A percentile compares a stretch with the other conserved stretches of the same genome.
Conservation (phyloP, 129 eudicot species). For the Smallanthus sonchifolius region DNA sequence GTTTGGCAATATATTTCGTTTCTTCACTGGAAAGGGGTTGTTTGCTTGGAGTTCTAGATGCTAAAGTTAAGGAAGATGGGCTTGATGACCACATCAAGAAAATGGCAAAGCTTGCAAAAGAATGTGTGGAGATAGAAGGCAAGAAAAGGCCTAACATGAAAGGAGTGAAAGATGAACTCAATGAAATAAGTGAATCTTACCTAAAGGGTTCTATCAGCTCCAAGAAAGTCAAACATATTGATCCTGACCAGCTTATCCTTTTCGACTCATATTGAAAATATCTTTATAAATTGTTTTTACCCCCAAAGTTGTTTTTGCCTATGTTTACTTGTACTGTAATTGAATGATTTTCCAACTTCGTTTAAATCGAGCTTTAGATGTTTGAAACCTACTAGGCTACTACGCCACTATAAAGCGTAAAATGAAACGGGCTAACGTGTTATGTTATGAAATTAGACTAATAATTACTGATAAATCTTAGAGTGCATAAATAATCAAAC, state of each 20-base stretch:
- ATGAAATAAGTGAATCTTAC: conserved; percentile 5
- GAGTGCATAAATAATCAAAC: neutral
- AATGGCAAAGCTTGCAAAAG: conserved; percentile 17
- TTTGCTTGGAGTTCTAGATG: conserved; percentile 24
- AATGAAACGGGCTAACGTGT: too few relatives aligned
- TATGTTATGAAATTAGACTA: too few relatives aligned
- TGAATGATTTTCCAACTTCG: neutral
- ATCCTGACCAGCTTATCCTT: neutral
- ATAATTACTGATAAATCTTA: neutral
- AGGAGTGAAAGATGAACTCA: conserved; percentile 12
- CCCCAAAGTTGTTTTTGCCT: neutral
- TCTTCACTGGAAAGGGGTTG: conserved; percentile 14
- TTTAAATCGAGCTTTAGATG: neutral
- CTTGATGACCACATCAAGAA: conserved; percentile 10
- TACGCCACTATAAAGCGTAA: too few relatives aligned
- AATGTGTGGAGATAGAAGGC: conserved; percentile 21
- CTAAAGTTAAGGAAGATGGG: conserved; percentile 23
- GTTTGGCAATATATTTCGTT: conserved; percentile 21
- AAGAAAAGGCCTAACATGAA: conserved; percentile 28
- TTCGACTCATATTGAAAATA: neutral
- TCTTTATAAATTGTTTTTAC: neutral
- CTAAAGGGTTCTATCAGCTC: conserved; percentile 3
- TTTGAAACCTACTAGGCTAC: neutral
- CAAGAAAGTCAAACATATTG: conserved; percentile 7
- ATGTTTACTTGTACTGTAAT: neutral